Conservation (phyloP, 768 basidiomycete genomes). For the Lentinula lateritia region DNA sequence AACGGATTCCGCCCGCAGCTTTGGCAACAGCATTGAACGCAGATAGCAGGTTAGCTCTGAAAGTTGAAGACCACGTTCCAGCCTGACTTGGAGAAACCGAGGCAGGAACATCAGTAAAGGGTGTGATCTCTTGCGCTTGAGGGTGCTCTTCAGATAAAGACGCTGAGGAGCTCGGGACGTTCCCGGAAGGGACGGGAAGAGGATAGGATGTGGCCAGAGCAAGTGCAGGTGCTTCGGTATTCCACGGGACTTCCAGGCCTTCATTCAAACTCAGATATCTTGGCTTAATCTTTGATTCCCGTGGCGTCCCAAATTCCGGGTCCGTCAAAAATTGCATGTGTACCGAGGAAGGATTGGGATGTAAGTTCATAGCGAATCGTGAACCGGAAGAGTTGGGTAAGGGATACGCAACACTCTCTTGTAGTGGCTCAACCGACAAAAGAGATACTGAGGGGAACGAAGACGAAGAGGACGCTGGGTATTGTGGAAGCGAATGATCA, state of each 20-base stretch:
- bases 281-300: conserved; percentile 2
- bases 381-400: background rate
- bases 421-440: background rate
- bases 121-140: background rate
- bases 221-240: background rate
- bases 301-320: conserved; percentile 6
- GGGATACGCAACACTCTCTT: conserved; percentile 3
- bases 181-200: background rate
- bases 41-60: conserved; percentile 39
- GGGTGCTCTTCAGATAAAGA: background rate
- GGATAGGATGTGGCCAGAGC: background rate
- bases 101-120: background rate
- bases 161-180: background rate
- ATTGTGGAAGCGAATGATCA: background rate
- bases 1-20: background rate
- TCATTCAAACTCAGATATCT: conserved; percentile 1
- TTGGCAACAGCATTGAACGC: conserved; percentile 44
- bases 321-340: conserved; percentile 4
- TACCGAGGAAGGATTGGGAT: background rate
- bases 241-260: conserved; percentile 1
- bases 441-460: background rate
- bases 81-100: background rate
- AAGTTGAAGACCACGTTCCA: conserved; percentile 36
- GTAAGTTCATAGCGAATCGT: background rate
- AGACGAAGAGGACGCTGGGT: background rate